Conservation (phyloP, 2,329 filamentous ascomycete species). For the Colletotrichum navitas region DNA sequence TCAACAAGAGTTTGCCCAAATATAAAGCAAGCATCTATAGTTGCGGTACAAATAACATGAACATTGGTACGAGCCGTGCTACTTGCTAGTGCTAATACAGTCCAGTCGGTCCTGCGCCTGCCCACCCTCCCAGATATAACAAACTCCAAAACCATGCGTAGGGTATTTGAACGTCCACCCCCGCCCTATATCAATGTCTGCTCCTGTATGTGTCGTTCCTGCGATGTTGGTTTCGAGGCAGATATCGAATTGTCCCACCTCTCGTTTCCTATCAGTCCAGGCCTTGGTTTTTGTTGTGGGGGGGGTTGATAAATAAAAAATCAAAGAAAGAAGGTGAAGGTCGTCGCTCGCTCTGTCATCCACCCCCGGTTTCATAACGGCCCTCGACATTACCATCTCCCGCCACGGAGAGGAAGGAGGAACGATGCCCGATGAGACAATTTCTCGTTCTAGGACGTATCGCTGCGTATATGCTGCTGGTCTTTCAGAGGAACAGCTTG, state of each 20-base stretch:
- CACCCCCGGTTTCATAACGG: not conserved
- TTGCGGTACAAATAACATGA: not conserved
- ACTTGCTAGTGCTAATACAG: conserved; percentile 12
- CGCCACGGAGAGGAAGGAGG: not conserved
- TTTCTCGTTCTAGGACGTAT: not conserved
- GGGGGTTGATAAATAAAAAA: too few relatives aligned
- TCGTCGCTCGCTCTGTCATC: not conserved
- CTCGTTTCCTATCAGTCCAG: not conserved
- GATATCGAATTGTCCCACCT: not conserved
- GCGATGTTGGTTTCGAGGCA: conserved; percentile 2
- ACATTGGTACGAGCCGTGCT: conserved; percentile 7
- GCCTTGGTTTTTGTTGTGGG: not conserved
- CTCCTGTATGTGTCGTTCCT: conserved; percentile 1
- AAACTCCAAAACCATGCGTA: conserved; percentile 39
- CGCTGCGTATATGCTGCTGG: not conserved
- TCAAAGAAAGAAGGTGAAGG: too few relatives aligned
- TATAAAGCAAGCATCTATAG: conserved; percentile 17
- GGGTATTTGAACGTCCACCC: conserved; percentile 40
- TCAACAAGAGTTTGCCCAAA: conserved; percentile 9
- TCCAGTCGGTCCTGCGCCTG: conserved; percentile 15
- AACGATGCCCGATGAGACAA: not conserved
- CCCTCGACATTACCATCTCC: not conserved
- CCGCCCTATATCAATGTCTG: conserved; percentile 9
- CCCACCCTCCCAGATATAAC: not conserved
- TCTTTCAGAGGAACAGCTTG: conserved; percentile 72